Percentiles rank a stretch among this genome's conserved stretches.
Conservation (phyloP, 176 grass and related monocot genomes). For the Hyparrhenia diplandra region DNA sequence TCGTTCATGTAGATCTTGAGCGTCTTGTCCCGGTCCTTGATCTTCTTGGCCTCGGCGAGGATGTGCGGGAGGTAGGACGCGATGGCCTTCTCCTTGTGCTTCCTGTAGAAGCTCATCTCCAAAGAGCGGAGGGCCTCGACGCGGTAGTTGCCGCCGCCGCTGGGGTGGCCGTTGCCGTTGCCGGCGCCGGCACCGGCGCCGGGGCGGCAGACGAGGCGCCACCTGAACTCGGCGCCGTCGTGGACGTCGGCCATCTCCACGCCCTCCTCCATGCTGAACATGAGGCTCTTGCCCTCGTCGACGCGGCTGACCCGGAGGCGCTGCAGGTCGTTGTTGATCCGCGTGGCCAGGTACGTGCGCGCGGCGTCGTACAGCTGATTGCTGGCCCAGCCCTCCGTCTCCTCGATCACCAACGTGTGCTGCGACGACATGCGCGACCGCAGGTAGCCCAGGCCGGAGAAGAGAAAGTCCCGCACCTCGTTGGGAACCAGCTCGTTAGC, state of each 20-base stretch:
- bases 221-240: constrained; percentile 71
- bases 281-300: constrained; percentile 58
- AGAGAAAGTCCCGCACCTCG: constrained; percentile 56
- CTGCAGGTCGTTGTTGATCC: constrained; percentile 65
- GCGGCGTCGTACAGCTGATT: constrained; percentile 44
- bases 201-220: constrained; percentile 54
- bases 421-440: constrained; percentile 50
- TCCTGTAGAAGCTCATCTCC: constrained; percentile 76
- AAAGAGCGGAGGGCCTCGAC: constrained; percentile 44
- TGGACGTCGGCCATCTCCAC: constrained; percentile 83
- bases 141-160: constrained; percentile 7
- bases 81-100: constrained; percentile 66
- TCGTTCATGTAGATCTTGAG: constrained; percentile 90
- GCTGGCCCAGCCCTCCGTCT: constrained; percentile 54
- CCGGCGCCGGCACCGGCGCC: neutral
- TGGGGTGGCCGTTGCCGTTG: neutral
- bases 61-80: constrained; percentile 71
- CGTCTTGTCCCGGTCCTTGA: constrained; percentile 60
- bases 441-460: constrained; percentile 46
- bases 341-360: too few relatives aligned
- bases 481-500: constrained; percentile 69
- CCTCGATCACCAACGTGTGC: constrained; percentile 66
- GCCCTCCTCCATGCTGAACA: constrained; percentile 63
- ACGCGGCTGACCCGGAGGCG: constrained; percentile 64
- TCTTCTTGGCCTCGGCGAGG: constrained; percentile 47